These are phyloP conservation scores for Cadophora sp. DNA, from an alignment of 2,329 filamentous ascomycete species.

Conservation along the genomic window DNA sequence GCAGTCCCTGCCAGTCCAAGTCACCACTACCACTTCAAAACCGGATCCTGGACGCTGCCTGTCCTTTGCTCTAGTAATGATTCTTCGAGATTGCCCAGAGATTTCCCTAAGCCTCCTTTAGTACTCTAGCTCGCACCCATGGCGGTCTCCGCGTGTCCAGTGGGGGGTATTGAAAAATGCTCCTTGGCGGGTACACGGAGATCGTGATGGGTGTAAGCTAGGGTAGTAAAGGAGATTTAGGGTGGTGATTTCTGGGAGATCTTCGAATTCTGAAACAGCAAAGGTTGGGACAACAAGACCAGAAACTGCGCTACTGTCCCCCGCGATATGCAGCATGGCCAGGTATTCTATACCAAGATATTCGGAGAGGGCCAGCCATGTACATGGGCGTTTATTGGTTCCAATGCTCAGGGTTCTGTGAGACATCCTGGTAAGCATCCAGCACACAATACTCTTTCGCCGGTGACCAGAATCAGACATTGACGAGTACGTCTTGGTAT, in stretches of 20 bases:
- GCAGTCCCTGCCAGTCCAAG: too few species aligned
- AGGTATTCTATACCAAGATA: constrained; percentile 32
- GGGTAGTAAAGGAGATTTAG: background rate
- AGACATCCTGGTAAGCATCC: background rate
- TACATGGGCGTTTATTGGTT: constrained; percentile 29
- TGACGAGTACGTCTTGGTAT: constrained; percentile 97
- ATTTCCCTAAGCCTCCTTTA: background rate
- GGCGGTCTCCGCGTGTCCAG: background rate
- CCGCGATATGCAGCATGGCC: constrained; percentile 31
- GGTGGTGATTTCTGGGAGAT: background rate
- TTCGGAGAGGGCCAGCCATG: constrained; percentile 27
- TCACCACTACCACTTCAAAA: too few species aligned
- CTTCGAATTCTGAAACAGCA: background rate
- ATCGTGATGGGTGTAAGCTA: background rate
- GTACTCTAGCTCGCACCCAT: background rate
- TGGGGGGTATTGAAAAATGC: background rate
- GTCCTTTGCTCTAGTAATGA: background rate
- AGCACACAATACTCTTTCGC: constrained; percentile 70
- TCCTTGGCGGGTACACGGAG: background rate
- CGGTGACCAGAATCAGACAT: constrained; percentile 96
- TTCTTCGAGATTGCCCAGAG: background rate
- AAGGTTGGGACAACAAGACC: constrained; percentile 15
- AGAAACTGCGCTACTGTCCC: constrained; percentile 20
- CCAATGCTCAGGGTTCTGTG: too few species aligned
- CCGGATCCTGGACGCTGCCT: background rate